phyloP scores from a whole-genome alignment of 192 early-diverging fungal genomes.

The Mortierella claussenii region DNA sequence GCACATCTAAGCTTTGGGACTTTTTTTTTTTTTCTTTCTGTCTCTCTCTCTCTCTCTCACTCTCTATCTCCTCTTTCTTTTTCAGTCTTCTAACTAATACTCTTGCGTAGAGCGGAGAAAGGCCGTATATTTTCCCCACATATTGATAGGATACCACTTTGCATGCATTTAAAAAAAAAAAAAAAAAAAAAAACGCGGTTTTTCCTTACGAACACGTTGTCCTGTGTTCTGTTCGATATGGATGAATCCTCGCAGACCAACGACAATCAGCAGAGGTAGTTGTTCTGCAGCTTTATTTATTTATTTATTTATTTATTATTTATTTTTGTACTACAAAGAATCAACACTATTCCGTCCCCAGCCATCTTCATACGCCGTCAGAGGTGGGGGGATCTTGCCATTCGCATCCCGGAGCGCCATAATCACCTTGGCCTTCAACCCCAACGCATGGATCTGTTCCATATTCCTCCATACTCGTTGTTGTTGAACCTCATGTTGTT shows the following conservation, averaged over 20 bases:
- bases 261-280: too few relatives aligned
- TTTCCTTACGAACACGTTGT: too few relatives aligned
- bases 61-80: slow-evolving; percentile 3
- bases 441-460: not conserved
- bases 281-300: too few relatives aligned
- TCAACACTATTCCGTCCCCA: slow-evolving; percentile 27
- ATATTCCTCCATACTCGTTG: slow-evolving; percentile 30
- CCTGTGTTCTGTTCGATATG: too few relatives aligned
- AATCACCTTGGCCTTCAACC: slow-evolving; percentile 20
- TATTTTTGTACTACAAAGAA: slow-evolving; percentile 11
- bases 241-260: too few relatives aligned
- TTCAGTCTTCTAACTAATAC: too few relatives aligned
- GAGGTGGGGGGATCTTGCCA: slow-evolving; percentile 13
- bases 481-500: slow-evolving; percentile 12
- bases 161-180: not conserved
- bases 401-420: slow-evolving; percentile 16
- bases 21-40: not conserved
- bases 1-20: slow-evolving; percentile 16
- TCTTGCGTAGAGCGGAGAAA: too few relatives aligned
- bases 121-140: too few relatives aligned
- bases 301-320: too few relatives aligned
- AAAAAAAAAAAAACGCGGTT: too few relatives aligned
- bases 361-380: slow-evolving; percentile 23
- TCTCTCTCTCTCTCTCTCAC: not conserved
- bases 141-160: too few relatives aligned